These are phyloP conservation scores for Saccharomycopsis fermentans DNA, from an alignment of 805 yeast species.

Conservation along the genomic window DNA sequence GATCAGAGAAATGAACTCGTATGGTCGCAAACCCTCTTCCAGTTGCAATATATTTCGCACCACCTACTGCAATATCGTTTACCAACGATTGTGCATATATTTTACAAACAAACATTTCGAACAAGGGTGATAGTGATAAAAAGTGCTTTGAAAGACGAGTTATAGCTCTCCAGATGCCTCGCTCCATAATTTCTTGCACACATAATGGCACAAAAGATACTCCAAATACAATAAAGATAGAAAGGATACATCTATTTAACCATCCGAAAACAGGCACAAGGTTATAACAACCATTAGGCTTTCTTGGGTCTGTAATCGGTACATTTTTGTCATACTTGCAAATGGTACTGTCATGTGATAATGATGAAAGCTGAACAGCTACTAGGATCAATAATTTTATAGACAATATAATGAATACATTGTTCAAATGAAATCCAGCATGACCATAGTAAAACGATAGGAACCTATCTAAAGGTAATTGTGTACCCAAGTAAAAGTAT, in stretches of 20 bases:
- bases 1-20: slow-evolving; percentile 51
- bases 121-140: slow-evolving; percentile 61
- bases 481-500: slow-evolving; percentile 69
- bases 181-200: slow-evolving; percentile 68
- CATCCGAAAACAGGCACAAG: slow-evolving; percentile 63
- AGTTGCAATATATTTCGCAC: slow-evolving; percentile 74
- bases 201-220: slow-evolving; percentile 66
- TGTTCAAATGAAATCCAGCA: slow-evolving; percentile 78
- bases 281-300: slow-evolving; percentile 63
- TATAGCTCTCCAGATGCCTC: slow-evolving; percentile 63
- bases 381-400: slow-evolving; percentile 52
- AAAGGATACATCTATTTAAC: slow-evolving; percentile 62
- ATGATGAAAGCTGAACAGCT: slow-evolving; percentile 49
- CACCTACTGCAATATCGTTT: slow-evolving; percentile 64
- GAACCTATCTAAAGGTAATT: slow-evolving; percentile 67
- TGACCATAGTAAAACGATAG: slow-evolving; percentile 76
- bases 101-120: slow-evolving; percentile 72
- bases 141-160: slow-evolving; percentile 58
- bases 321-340: slow-evolving; percentile 50
- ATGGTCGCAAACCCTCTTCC: slow-evolving; percentile 78
- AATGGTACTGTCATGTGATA: slow-evolving; percentile 49
- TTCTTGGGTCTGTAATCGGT: slow-evolving; percentile 52
- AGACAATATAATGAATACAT: slow-evolving; percentile 62
- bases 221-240: slow-evolving; percentile 65
- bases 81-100: slow-evolving; percentile 62